Base-by-base conservation (phyloP, 108 stramenopile species). In the Licmophora abbreviata region DNA sequence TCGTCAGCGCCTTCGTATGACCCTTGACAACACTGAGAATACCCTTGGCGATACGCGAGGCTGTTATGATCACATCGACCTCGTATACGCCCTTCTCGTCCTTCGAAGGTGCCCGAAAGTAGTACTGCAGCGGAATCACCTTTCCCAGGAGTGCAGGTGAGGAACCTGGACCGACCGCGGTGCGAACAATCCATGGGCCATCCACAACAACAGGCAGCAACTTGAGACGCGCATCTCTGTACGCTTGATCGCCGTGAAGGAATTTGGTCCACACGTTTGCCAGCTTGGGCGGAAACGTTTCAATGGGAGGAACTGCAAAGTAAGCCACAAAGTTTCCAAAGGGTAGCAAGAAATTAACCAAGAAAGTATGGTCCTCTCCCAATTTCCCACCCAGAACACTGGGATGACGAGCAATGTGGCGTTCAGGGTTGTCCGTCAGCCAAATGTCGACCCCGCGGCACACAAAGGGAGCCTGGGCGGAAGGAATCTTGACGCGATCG, bases 261-360 rank as follows among this genome's bases (percentile, higher is more conserved):
- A 93, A 93, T 17, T 74, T 74, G 5, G 47, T 53, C 88, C 92
- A 93, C 10, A 85, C 81, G 15, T 46, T 55, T 2, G 71, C 76
- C 18, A 88, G 54, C 15, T 54, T 66, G 29, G 44, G 41, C 10
- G 81, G 77, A 60, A 88, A 83, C 52, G 73, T 36, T 12, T 70
- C 59, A 30, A 86, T 38, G 6, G 81, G 83, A 28, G 84, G 84
- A 4, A 81, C 73, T 4, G 66, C 48, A 73, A 86, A 94, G 64
- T 94, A 94, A 7, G 81, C 61, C 1, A 88, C 88, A 59, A 94
- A 74, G 47, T 94, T 94, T 11, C 82, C 86, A 74, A 89, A 94
- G 15, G 93, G 93, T 28, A 94, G 58, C 49, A 91, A 58, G 51
- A 94, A 94, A 63, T 94, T 94, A 17, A 88, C 83, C 20, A 93